These are phyloP conservation scores for Yamadazyma blattariae DNA, from an alignment of 1,139 yeast genomes.

Conservation along the genomic window DNA sequence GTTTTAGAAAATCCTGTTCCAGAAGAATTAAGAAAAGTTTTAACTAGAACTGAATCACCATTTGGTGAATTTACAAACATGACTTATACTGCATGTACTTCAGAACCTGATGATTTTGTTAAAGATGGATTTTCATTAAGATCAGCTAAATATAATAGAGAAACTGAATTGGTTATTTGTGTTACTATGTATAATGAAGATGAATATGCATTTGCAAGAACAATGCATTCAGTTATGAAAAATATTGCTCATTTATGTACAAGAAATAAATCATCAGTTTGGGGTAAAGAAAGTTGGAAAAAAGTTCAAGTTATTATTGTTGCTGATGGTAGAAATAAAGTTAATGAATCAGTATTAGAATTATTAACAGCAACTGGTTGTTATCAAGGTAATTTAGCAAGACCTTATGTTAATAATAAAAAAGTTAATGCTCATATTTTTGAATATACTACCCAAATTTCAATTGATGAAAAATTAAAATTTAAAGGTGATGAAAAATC, in stretches of 20 bases:
- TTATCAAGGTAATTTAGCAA: conserved; percentile 94
- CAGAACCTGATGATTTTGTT: conserved; percentile 83
- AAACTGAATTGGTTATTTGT: conserved; percentile 85
- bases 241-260: conserved; percentile 85
- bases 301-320: conserved; percentile 87
- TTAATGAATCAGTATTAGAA: conserved; percentile 78
- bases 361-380: conserved; percentile 91
- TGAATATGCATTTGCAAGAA: conserved; percentile 82
- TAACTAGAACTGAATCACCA: conserved; percentile 75
- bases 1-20: conserved; percentile 94
- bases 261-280: conserved; percentile 73
- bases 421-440: conserved; percentile 90
- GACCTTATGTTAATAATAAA: conserved; percentile 85
- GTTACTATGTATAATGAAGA: conserved; percentile 97
- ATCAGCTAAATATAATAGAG: conserved; percentile 80
- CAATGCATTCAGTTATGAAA: conserved; percentile 90
- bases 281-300: conserved; percentile 98
- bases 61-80: conserved; percentile 87
- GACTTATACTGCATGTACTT: conserved; percentile 93
- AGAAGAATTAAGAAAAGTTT: conserved; percentile 71
- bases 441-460: conserved; percentile 90
- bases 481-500: conserved; percentile 79
- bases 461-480: conserved; percentile 78
- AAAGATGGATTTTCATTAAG: conserved; percentile 79
- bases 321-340: conserved; percentile 90